Evolutionary conservation across 768 basidiomycete species (phyloP), one percentile per base, ranked within the genome.

Genomic region (Phaeotremella skinneri): DNA sequence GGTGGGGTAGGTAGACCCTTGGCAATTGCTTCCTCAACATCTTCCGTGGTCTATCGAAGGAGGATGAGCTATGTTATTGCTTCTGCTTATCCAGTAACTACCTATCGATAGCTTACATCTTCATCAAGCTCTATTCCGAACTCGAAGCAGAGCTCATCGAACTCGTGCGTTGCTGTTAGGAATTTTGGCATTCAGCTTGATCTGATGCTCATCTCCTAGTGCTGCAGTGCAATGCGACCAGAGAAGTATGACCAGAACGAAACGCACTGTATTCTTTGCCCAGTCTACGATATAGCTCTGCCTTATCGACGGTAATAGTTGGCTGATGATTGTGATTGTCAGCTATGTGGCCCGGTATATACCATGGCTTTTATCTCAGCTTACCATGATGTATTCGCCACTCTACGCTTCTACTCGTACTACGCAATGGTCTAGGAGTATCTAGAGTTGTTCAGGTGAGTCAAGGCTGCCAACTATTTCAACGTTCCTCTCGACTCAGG

Each of bases 121-220:
- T 96, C 96, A 73, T 99, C 96, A 31, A 98, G 81, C 79, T 99
- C 96, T 48, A 99, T 81, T 55, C 96, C 96, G 79, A 93, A 99
- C 66, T 98, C 91, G 80, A 99, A 99, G 69, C 90, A 89, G 52
- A 98, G 83, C 74, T 85, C 85, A 79, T 98, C 96, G 69, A 98
- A 97, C 63, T 93, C 92, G 62, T 94, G 87, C 42, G 89, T 85
- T 50, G 91, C 94, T 98, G 74, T 45, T 30, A 34, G 65, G 51
- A 58, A 31, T 17, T 55, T 32, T 25, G 25, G 55, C 29, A 23
- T 25, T 43, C 34, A 23, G 16, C 23, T 9, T 30, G 2, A 2
- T 3, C 17, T 29, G 4, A 14, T 23, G 3, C 7, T 0, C 4
- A 34, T 31, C 4, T 11, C 17, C 5, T 1, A 25, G 42, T 9